Conservation (phyloP, 768 basidiomycete species). For the Lyophyllum decastes region DNA sequence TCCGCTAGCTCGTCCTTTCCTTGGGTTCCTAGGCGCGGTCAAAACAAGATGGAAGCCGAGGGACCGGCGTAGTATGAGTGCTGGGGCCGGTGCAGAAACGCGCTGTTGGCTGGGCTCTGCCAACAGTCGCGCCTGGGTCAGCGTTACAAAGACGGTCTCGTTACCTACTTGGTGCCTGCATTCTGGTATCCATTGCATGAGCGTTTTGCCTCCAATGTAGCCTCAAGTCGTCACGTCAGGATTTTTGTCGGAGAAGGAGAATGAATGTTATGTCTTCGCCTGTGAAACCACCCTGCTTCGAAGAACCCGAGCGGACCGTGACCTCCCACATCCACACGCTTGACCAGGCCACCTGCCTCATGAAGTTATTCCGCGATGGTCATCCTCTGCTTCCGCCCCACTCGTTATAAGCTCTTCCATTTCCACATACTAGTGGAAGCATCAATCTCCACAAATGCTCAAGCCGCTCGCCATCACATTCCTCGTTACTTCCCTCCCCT, state of each 20-base stretch:
- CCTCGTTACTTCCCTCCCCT: neutral
- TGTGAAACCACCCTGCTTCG: neutral
- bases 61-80: too few relatives aligned
- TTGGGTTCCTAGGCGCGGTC: too few relatives aligned
- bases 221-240: too few relatives aligned
- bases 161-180: too few relatives aligned
- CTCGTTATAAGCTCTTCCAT: neutral
- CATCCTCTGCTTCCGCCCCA: neutral
- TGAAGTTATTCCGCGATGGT: slow-evolving; percentile 2
- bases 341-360: slow-evolving; percentile 14
- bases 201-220: too few relatives aligned
- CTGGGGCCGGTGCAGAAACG: too few relatives aligned
- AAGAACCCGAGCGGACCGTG: slow-evolving; percentile 12
- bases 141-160: too few relatives aligned
- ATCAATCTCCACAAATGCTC: slow-evolving; percentile 2
- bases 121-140: too few relatives aligned
- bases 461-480: neutral
- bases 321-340: slow-evolving; percentile 5
- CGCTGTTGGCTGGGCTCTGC: too few relatives aligned
- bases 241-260: neutral
- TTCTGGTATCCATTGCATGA: too few relatives aligned
- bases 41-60: too few relatives aligned
- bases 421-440: neutral
- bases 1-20: too few relatives aligned
- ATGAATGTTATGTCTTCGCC: neutral